These are phyloP conservation scores for Forsythia viridissima DNA, from an alignment of 257 asterid genomes.

Conservation along the genomic window DNA sequence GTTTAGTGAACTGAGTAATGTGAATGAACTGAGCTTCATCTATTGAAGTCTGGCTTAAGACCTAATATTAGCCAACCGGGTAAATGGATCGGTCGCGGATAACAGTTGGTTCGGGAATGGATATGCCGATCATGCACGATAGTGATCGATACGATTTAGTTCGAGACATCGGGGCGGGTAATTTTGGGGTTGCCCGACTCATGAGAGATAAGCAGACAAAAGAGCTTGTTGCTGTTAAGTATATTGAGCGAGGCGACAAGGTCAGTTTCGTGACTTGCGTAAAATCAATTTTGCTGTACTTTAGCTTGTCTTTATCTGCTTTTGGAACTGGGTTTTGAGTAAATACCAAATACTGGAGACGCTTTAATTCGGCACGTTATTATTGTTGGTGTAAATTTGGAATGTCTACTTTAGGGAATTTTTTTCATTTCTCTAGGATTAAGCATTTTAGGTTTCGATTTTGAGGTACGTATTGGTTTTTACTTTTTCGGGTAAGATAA, in stretches of 20 bases:
- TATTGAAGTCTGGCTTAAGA: slow-evolving; percentile 1
- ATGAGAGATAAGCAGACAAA: slow-evolving; percentile 82
- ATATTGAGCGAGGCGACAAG: slow-evolving; percentile 87
- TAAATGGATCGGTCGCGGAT: slow-evolving; percentile 69
- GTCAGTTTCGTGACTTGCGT: slow-evolving; percentile 32
- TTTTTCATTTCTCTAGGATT: not conserved
- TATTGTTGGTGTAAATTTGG: slow-evolving; percentile 30
- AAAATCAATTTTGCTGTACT: not conserved
- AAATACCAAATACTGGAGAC: not conserved
- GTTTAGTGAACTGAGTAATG: slow-evolving; percentile 20
- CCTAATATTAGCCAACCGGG: not conserved
- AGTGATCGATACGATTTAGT: slow-evolving; percentile 86
- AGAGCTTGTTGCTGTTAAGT: slow-evolving; percentile 83
- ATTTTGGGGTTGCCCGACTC: slow-evolving; percentile 80
- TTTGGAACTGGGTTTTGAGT: slow-evolving; percentile 3
- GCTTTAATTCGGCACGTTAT: slow-evolving; percentile 14
- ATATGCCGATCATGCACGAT: slow-evolving; percentile 95
- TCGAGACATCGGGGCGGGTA: slow-evolving; percentile 83
- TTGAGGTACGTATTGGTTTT: slow-evolving; percentile 6
- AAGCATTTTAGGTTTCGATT: not conserved
- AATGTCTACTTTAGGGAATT: slow-evolving; percentile 22
- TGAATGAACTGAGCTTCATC: slow-evolving; percentile 20
- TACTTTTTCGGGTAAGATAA: slow-evolving; percentile 11
- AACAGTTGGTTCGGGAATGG: slow-evolving; percentile 60
- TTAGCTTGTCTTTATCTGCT: not conserved